Percentiles rank a stretch among this genome's conserved stretches.
Evolutionary conservation across 2,329 filamentous ascomycete genomes (phyloP).

Genomic region (Escovopsis weberi): DNA sequence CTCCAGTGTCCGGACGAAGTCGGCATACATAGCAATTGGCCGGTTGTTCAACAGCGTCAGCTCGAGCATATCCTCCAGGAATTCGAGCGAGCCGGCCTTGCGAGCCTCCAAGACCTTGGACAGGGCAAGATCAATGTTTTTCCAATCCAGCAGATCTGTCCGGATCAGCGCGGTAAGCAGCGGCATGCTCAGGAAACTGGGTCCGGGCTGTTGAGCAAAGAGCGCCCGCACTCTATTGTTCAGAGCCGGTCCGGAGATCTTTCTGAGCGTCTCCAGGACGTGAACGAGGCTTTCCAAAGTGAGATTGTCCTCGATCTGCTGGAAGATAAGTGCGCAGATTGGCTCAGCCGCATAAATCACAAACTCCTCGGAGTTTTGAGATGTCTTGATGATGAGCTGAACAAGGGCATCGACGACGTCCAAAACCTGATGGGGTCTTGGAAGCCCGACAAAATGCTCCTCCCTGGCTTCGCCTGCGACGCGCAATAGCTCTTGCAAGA

Average conservation of each 20-base stretch:
- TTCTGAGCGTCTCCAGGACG: constrained; percentile 44
- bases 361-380: constrained; percentile 46
- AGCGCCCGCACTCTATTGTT: constrained; percentile 40
- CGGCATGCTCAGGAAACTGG: constrained; percentile 41
- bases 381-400: constrained; percentile 47
- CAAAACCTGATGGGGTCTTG: constrained; percentile 43
- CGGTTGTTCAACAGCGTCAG: constrained; percentile 64
- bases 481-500: constrained; percentile 42
- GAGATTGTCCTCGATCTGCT: constrained; percentile 37
- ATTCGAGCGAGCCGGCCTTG: constrained; percentile 58
- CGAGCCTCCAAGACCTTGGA: constrained; percentile 57
- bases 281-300: constrained; percentile 48
- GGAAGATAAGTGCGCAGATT: constrained; percentile 42
- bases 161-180: constrained; percentile 42
- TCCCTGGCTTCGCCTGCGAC: constrained; percentile 38
- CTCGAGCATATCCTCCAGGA: constrained; percentile 68
- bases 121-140: constrained; percentile 54
- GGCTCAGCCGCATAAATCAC: constrained; percentile 44
- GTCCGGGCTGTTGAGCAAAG: constrained; percentile 42
- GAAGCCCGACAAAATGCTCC: constrained; percentile 45
- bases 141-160: constrained; percentile 48
- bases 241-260: constrained; percentile 40
- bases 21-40: constrained; percentile 64
- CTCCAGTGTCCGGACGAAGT: constrained; percentile 73
- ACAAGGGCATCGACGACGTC: constrained; percentile 48